Base-by-base conservation (phyloP, 2,329 filamentous ascomycete species). In the Tolypocladium endophyticum region DNA sequence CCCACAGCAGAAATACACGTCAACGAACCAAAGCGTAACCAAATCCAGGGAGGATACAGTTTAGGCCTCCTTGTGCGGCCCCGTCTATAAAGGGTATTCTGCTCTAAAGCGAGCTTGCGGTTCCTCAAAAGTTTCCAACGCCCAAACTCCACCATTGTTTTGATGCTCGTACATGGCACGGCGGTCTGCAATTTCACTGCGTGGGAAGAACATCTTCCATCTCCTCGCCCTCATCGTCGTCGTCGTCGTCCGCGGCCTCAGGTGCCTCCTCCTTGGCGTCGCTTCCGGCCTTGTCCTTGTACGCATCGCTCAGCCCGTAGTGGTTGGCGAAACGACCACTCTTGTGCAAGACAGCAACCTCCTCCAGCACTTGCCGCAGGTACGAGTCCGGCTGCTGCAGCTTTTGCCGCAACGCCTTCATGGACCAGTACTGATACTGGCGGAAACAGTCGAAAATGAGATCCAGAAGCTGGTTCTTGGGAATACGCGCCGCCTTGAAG, bases 371-470 rank as follows among this genome's bases (percentile, higher is more conserved):
- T 70, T 94, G 85, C 59, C 93, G 91, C 62, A 99, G 83, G 72
- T 92, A 97, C n/a, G 88, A 87, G 71, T 97, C 94, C 1, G 94
- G 94, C 75, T 99, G 94, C 61, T 87, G 84, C 45, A 95, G 83
- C 62, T 82, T 79, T 57, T 85, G 81, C 64, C 91, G 90, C 66
- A 99, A 83, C 6, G 88, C 85, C 70, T 90, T 92, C 80, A 97
- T 89, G n/a, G 89, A 87, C 92, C 93, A 99, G 74, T 94, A 97
- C 67, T 87, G 86, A 79, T 89, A 96, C 68, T 88, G 79, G 60
- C 87, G 84, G 84, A 97, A 99, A 70, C 87, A 88, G 56, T 82
- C 77, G 78, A 93, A 92, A 62, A 99, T 86, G 64, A 85, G 82
- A 75, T 97, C 92, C 75, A 96, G 77, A 63, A 99, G 85, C 68